Conservation (phyloP, 192 early-diverging fungal genomes). For the Podila epicladia region DNA sequence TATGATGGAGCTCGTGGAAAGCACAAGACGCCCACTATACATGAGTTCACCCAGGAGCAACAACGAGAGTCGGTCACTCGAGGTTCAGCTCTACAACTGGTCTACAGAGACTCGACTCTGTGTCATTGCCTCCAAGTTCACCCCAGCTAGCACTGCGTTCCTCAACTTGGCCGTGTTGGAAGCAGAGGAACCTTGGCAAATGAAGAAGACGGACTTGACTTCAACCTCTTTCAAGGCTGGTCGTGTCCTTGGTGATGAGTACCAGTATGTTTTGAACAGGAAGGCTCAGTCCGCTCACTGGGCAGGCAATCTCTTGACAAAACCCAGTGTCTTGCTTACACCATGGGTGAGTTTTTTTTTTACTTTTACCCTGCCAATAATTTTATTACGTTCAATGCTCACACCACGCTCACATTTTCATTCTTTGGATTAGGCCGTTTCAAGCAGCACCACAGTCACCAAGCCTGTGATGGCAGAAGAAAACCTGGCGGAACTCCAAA, state of each 20-base stretch:
- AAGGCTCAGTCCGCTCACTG: slow-evolving; percentile 43
- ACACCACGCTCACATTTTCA: neutral
- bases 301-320: slow-evolving; percentile 53
- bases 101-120: slow-evolving; percentile 25
- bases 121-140: slow-evolving; percentile 25
- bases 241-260: slow-evolving; percentile 58
- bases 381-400: neutral
- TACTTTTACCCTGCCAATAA: neutral
- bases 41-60: neutral
- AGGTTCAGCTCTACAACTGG: slow-evolving; percentile 44
- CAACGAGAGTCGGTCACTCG: neutral
- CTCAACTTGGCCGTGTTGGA: slow-evolving; percentile 5
- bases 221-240: slow-evolving; percentile 34
- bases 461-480: neutral
- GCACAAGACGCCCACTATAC: slow-evolving; percentile 21
- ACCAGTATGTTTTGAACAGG: slow-evolving; percentile 63
- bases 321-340: slow-evolving; percentile 55
- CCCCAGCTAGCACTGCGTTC: slow-evolving; percentile 6
- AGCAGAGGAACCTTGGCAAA: slow-evolving; percentile 18
- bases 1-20: slow-evolving; percentile 28
- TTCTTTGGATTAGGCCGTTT: neutral
- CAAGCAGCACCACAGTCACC: neutral
- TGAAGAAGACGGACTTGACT: slow-evolving; percentile 15
- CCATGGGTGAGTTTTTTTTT: slow-evolving; percentile 45
- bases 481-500: neutral